Conservation (phyloP, 2,329 filamentous ascomycete genomes). For the Cryphonectria nitschkei region DNA sequence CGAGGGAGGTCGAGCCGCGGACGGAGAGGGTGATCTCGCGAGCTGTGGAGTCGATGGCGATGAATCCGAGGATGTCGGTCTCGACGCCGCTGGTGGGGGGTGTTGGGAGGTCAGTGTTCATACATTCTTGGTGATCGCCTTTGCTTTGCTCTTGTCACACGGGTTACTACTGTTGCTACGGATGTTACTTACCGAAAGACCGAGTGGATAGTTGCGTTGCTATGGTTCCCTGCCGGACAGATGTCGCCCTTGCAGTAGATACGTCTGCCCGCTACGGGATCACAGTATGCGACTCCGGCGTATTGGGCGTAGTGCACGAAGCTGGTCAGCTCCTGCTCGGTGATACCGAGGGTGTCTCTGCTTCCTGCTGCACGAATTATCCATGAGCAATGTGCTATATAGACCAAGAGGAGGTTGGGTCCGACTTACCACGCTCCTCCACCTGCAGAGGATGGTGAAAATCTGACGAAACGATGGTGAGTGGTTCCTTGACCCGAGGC, state of each 20-base stretch:
- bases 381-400: not conserved
- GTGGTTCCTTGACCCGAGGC: not conserved
- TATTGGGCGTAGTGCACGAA: slow-evolving; percentile 54
- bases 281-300: slow-evolving; percentile 58
- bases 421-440: not conserved
- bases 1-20: slow-evolving; percentile 60
- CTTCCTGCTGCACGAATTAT: not conserved
- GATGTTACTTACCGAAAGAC: slow-evolving; percentile 18
- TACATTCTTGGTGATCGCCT: not conserved
- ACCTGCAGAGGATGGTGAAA: not conserved
- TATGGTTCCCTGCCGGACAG: slow-evolving; percentile 49
- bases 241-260: slow-evolving; percentile 48
- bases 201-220: slow-evolving; percentile 45
- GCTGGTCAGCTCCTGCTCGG: slow-evolving; percentile 19
- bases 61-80: slow-evolving; percentile 50
- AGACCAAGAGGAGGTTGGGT: not conserved
- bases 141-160: not conserved
- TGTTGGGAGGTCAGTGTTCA: no score
- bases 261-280: slow-evolving; percentile 46
- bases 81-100: slow-evolving; percentile 17
- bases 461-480: not conserved
- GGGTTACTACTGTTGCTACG: not conserved
- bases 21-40: slow-evolving; percentile 62
- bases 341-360: slow-evolving; percentile 3
- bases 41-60: slow-evolving; percentile 53